These are phyloP conservation scores for Quercus parvula DNA, from an alignment of 306 rosid genomes.

Conservation along the genomic window DNA sequence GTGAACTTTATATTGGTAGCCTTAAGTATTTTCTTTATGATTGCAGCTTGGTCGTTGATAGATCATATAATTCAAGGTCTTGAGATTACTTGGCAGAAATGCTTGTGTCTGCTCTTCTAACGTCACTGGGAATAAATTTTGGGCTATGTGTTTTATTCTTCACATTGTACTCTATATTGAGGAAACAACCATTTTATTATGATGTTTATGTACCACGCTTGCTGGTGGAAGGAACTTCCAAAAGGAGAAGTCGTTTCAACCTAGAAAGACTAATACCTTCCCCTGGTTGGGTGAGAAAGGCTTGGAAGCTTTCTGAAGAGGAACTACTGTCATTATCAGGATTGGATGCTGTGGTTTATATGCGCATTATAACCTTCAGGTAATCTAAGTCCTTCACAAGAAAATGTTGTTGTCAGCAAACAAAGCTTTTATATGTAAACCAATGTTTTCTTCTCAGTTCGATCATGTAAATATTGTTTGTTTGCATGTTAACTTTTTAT, in stretches of 20 bases:
- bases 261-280: slow-evolving; percentile 83
- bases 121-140: slow-evolving; percentile 80
- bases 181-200: slow-evolving; percentile 74
- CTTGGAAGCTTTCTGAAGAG: slow-evolving; percentile 87
- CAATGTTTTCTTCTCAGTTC: neutral
- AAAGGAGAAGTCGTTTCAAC: slow-evolving; percentile 46
- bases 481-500: neutral
- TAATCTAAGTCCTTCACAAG: slow-evolving; percentile 16
- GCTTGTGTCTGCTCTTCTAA: slow-evolving; percentile 84
- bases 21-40: neutral
- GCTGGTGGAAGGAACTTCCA: slow-evolving; percentile 64
- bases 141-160: slow-evolving; percentile 76
- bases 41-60: slow-evolving; percentile 23
- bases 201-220: slow-evolving; percentile 68
- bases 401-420: neutral
- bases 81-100: slow-evolving; percentile 32
- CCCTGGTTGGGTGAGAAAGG: slow-evolving; percentile 64
- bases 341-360: slow-evolving; percentile 76
- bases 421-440: neutral
- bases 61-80: slow-evolving; percentile 2
- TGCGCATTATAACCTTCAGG: slow-evolving; percentile 83
- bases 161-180: slow-evolving; percentile 65
- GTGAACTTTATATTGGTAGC: neutral
- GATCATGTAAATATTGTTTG: neutral
- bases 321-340: slow-evolving; percentile 62